Evolutionary conservation across 345 rosid species (phyloP).

Genomic region (Geranium rotundifolium): DNA sequence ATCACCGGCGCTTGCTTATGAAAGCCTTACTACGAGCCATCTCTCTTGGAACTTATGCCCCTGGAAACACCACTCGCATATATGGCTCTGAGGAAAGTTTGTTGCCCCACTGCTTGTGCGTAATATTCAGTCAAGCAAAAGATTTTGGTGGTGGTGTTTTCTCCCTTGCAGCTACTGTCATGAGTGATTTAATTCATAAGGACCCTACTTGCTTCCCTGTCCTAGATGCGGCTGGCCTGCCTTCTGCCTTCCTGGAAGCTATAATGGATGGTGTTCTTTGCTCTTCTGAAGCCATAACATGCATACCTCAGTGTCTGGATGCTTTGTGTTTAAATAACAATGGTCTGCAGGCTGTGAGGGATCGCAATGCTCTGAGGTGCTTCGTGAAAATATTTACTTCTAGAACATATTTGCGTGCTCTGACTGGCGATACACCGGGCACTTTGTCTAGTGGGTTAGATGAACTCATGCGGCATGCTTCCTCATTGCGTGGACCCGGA

Average conservation of each 20-base stretch:
- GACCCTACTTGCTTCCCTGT: conserved; percentile 85
- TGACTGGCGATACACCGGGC: conserved; percentile 70
- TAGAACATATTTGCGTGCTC: conserved; percentile 58
- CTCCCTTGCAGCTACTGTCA: conserved; percentile 92
- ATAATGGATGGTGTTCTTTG: conserved; percentile 76
- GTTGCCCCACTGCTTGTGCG: conserved; percentile 74
- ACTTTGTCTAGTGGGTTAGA: conserved; percentile 83
- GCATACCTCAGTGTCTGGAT: conserved; percentile 97
- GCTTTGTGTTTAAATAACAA: conserved; percentile 81
- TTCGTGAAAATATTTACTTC: conserved; percentile 90
- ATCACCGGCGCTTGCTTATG: conserved; percentile 63
- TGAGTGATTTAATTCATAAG: conserved; percentile 96
- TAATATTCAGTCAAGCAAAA: conserved; percentile 72
- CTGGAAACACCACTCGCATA: conserved; percentile 70
- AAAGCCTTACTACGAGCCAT: conserved; percentile 82
- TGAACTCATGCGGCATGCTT: conserved; percentile 88
- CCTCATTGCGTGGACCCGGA: conserved; percentile 74
- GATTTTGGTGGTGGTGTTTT: conserved; percentile 96
- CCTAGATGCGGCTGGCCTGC: conserved; percentile 80
- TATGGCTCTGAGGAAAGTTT: conserved; percentile 82
- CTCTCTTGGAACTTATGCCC: conserved; percentile 89
- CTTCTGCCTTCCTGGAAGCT: conserved; percentile 88
- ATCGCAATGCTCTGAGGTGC: conserved; percentile 75
- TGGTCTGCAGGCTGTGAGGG: conserved; percentile 87
- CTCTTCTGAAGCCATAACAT: conserved; percentile 83